Conservation (phyloP, 2,329 filamentous ascomycete species). For the Cercospora sesami region DNA sequence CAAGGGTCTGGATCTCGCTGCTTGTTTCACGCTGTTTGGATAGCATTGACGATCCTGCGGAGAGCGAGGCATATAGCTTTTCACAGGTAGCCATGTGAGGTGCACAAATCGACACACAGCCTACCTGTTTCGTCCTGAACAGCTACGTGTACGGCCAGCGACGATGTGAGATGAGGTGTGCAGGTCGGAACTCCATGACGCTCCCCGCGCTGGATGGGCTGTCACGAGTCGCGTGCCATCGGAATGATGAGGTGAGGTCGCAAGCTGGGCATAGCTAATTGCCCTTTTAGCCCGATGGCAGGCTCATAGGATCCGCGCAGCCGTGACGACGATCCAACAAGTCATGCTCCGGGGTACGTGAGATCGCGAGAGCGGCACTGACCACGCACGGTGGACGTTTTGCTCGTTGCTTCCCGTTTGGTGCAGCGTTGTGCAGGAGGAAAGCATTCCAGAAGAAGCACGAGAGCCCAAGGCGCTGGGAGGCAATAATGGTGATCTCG, state of each 20-base stretch:
- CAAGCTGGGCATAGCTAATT: background rate
- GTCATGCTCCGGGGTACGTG: background rate
- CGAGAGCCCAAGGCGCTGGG: background rate
- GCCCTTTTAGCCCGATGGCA: background rate
- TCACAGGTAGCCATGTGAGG: background rate
- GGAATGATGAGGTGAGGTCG: conserved; percentile 10
- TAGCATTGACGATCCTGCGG: background rate
- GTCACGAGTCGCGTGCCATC: conserved; percentile 3
- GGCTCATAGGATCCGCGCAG: conserved; percentile 3
- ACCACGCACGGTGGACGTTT: background rate
- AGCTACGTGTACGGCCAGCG: background rate
- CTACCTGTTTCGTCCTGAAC: background rate
- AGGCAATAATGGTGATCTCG: background rate
- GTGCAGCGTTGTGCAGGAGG: background rate
- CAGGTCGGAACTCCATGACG: background rate
- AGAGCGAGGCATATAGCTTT: background rate
- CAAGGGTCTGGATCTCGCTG: background rate
- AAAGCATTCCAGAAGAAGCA: background rate
- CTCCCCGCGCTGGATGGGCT: background rate
- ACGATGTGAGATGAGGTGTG: background rate
- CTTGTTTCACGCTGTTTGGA: background rate
- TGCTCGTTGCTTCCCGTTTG: background rate
- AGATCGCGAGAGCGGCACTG: background rate
- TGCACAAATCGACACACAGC: background rate
- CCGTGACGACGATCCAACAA: background rate